These are phyloP conservation scores for Trichophyton benhamiae DNA, from an alignment of 2,329 filamentous ascomycete species.

Conservation along the genomic window DNA sequence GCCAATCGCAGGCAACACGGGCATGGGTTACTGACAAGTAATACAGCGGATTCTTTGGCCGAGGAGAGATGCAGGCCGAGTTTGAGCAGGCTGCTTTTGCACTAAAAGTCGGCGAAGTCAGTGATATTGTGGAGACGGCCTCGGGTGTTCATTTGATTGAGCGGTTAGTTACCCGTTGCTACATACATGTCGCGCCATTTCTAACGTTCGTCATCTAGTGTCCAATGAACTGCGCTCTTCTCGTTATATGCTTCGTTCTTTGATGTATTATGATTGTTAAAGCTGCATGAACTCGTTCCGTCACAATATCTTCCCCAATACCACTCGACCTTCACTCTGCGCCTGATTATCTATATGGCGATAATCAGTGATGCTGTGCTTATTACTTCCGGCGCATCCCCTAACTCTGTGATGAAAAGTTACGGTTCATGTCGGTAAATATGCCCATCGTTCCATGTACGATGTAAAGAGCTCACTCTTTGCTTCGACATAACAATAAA, in stretches of 20 bases:
- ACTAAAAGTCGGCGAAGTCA: slow-evolving; percentile 77
- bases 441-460: not conserved
- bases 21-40: not conserved
- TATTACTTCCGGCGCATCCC: not conserved
- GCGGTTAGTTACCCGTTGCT: slow-evolving; percentile 46
- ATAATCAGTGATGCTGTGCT: not conserved
- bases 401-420: not conserved
- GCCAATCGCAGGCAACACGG: not conserved
- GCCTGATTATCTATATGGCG: not conserved
- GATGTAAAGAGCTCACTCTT: not conserved
- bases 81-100: slow-evolving; percentile 93
- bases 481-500: not conserved
- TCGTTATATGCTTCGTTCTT: not conserved
- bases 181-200: not conserved
- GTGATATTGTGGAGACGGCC: slow-evolving; percentile 76
- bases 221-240: not conserved
- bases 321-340: not conserved
- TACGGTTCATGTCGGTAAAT: not conserved
- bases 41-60: slow-evolving; percentile 71
- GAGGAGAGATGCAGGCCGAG: slow-evolving; percentile 95
- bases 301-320: not conserved
- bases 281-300: not conserved
- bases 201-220: not conserved
- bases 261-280: slow-evolving; percentile 3
- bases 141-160: slow-evolving; percentile 94